phyloP scores from a whole-genome alignment of 371 early-diverging fungal genomes.

The Mortierella polycephala region DNA sequence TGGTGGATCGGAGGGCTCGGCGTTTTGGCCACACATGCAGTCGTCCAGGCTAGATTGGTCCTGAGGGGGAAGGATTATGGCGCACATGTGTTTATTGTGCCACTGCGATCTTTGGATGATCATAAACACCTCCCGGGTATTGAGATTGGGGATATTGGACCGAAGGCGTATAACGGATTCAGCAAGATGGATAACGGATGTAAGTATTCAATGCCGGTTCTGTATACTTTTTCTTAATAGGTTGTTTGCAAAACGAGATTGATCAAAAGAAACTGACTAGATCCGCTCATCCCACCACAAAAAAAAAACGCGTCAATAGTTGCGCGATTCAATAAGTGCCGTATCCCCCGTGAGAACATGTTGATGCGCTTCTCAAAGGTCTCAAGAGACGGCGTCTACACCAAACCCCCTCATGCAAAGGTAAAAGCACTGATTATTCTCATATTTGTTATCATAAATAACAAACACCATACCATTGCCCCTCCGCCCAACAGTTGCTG shows the following conservation, averaged over 20 bases:
- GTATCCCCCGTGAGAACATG: slow-evolving; percentile 82
- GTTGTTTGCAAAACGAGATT: too few species aligned
- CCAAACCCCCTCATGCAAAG: slow-evolving; percentile 78
- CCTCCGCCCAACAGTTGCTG: neutral
- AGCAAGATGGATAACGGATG: slow-evolving; percentile 88
- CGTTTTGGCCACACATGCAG: slow-evolving; percentile 72
- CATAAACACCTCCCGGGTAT: slow-evolving; percentile 82
- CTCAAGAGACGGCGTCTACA: slow-evolving; percentile 71
- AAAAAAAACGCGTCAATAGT: slow-evolving; percentile 7
- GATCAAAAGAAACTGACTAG: too few species aligned
- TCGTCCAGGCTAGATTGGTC: slow-evolving; percentile 87
- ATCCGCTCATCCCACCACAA: too few species aligned
- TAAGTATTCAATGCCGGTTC: slow-evolving; percentile 11
- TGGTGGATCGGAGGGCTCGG: slow-evolving; percentile 93
- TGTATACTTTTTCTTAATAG: too few species aligned
- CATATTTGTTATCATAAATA: too few species aligned
- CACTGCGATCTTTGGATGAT: slow-evolving; percentile 77
- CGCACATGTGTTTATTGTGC: slow-evolving; percentile 87
- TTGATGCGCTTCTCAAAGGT: slow-evolving; percentile 84
- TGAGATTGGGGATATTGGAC: slow-evolving; percentile 91
- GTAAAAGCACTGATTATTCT: slow-evolving; percentile 4
- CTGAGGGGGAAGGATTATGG: slow-evolving; percentile 82
- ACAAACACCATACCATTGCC: neutral
- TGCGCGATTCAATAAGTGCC: slow-evolving; percentile 58
- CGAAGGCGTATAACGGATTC: slow-evolving; percentile 80